Percentiles rank a stretch among this genome's conserved stretches.
These are phyloP conservation scores for Talaromyces islandicus DNA, from an alignment of 2,329 filamentous ascomycete genomes.

Conservation along the genomic window DNA sequence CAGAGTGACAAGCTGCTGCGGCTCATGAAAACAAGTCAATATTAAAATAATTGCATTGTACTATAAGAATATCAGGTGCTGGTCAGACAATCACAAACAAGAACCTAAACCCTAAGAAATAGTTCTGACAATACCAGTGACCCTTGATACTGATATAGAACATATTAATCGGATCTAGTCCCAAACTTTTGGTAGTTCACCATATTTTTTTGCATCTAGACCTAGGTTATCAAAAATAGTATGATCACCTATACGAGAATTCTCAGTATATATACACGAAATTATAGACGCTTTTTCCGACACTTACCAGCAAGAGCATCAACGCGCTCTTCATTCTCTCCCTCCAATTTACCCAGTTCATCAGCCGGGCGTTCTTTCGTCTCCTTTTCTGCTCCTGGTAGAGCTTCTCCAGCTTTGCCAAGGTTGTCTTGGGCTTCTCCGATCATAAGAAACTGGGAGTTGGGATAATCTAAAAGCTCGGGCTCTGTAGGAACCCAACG, in stretches of 20 bases:
- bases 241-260: slow-evolving; percentile 44
- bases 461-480: slow-evolving; percentile 66
- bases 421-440: slow-evolving; percentile 46
- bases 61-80: background rate
- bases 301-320: slow-evolving; percentile 49
- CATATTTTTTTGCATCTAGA: slow-evolving; percentile 58
- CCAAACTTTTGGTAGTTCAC: slow-evolving; percentile 59
- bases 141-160: background rate
- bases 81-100: too few species aligned
- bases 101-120: background rate
- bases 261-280: background rate
- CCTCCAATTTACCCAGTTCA: slow-evolving; percentile 67
- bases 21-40: background rate
- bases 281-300: background rate
- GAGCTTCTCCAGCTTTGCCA: slow-evolving; percentile 29
- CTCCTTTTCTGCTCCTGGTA: slow-evolving; percentile 40
- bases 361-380: slow-evolving; percentile 60
- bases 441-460: slow-evolving; percentile 72
- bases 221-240: slow-evolving; percentile 56
- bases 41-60: background rate
- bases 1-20: too few species aligned
- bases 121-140: background rate
- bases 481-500: slow-evolving; percentile 72
- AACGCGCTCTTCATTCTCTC: slow-evolving; percentile 66
- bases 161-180: slow-evolving; percentile 16